Evolutionary conservation across 805 yeast genomes (phyloP), one percentile per base, ranked within the genome.

Genomic region (Martiniozyma abietophila): DNA sequence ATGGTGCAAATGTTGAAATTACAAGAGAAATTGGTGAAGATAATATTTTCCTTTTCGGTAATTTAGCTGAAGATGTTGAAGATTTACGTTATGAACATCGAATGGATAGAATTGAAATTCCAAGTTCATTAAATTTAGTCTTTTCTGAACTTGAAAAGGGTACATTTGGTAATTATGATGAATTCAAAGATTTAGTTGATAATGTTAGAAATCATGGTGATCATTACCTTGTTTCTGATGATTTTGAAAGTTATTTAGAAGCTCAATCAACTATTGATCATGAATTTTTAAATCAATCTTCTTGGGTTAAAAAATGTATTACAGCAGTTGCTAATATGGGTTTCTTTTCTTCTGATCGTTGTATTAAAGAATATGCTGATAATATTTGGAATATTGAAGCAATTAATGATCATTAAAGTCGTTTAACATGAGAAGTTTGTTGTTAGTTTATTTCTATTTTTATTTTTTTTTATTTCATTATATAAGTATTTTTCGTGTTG

Each of bases 1-100:
- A 86, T 54, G 96, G 96, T 53, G 96, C 96, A 43, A 86, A 88
- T 53, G 94, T 88, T 31, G 96, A 86, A 62, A 83, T 86, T 55
- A 83, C 95, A 15, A 74, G 95, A 48, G 96, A 88, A 61, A 74
- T 88, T 47, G 95, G 95, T 32, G 94, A 86, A 52, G 94, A 86
- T 32, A 84, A 86, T 56, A 84, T 88, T 56, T 86, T 86, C 64
- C 65, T 86, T 54, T 86, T 86, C 55, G 96, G 96, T 53, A 83
- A 82, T 52, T 70, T 88, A 52, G 75, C 94, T 23, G 96, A 88
- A 62, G 76, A 81, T 31, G 96, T 86, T 29, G 95, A 86, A 36
- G 88, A 77, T 34, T 65, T 86, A 31, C 74, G 96, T 59, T 80
- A 76, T 50, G 67, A 72, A 39, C 95, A 86, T 59, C 66, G 68